Percentiles rank a stretch among this genome's conserved stretches.
phyloP scores from a whole-genome alignment of 257 asterid species.

The Solanum chiquidenum region DNA sequence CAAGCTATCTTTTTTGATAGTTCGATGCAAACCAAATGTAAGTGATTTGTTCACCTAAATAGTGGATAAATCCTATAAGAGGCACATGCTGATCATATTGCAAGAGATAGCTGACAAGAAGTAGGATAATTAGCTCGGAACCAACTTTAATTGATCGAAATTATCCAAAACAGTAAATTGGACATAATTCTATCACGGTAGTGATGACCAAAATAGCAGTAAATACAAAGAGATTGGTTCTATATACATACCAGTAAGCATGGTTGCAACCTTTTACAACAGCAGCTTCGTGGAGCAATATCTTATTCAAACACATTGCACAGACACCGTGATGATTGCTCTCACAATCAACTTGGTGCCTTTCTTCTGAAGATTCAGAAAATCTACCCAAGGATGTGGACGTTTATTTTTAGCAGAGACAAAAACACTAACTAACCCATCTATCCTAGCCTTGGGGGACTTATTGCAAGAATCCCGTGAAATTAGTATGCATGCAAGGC shows the following conservation, averaged over 20 bases:
- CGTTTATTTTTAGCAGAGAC: too few relatives aligned
- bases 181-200: not conserved
- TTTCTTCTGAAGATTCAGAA: too few relatives aligned
- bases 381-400: too few relatives aligned
- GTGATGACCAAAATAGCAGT: not conserved
- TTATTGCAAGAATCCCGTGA: too few relatives aligned
- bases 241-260: slow-evolving; percentile 79
- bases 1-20: too few relatives aligned
- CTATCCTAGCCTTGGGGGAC: too few relatives aligned
- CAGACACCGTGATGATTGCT: slow-evolving; percentile 52
- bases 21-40: too few relatives aligned
- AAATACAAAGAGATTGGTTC: slow-evolving; percentile 2
- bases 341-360: slow-evolving; percentile 8
- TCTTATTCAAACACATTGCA: slow-evolving; percentile 70
- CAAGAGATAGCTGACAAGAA: not conserved
- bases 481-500: too few relatives aligned
- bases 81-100: not conserved
- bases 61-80: not conserved
- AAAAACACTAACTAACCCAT: too few relatives aligned
- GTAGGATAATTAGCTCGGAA: not conserved
- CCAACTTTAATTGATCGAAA: not conserved
- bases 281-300: slow-evolving; percentile 71
- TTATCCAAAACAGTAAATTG: not conserved
- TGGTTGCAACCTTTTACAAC: slow-evolving; percentile 99
- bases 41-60: too few relatives aligned